Percentiles rank a stretch among this genome's conserved stretches.
Conservation (phyloP, 2,329 filamentous ascomycete genomes). For the Neopestalotiopsis clavispora region DNA sequence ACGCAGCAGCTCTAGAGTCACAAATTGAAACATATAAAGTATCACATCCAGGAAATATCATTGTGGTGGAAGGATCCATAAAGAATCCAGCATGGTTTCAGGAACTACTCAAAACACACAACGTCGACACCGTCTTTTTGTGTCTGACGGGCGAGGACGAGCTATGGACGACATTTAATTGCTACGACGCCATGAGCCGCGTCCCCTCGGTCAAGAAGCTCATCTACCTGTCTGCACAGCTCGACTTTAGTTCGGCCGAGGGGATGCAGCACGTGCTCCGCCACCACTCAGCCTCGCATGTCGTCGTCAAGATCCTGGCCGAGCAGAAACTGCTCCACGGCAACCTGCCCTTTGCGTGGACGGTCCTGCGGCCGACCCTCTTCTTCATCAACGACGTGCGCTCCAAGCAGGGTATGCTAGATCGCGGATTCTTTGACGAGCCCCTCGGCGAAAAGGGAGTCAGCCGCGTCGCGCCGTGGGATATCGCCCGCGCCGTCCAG, state of each 20-base stretch:
- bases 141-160: conserved; percentile 15
- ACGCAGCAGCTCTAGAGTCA: background rate
- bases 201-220: conserved; percentile 8
- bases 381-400: conserved; percentile 18
- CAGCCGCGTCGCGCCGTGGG: conserved; percentile 15
- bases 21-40: background rate
- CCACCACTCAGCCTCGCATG: conserved; percentile 13
- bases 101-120: background rate
- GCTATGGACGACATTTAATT: conserved; percentile 11
- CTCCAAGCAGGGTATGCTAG: conserved; percentile 11
- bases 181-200: conserved; percentile 1
- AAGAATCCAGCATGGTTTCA: conserved; percentile 14
- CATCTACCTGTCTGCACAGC: conserved; percentile 8
- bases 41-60: background rate
- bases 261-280: background rate
- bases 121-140: conserved; percentile 12
- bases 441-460: conserved; percentile 10
- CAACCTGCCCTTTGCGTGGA: conserved; percentile 12
- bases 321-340: conserved; percentile 13
- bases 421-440: conserved; percentile 5
- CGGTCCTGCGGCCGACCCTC: conserved; percentile 2
- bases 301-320: conserved; percentile 12
- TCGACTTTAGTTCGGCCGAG: background rate
- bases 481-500: conserved; percentile 14
- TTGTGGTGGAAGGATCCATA: conserved; percentile 14